phyloP scores from a whole-genome alignment of 176 grass and related monocot genomes.

The Microstegium vimineum region DNA sequence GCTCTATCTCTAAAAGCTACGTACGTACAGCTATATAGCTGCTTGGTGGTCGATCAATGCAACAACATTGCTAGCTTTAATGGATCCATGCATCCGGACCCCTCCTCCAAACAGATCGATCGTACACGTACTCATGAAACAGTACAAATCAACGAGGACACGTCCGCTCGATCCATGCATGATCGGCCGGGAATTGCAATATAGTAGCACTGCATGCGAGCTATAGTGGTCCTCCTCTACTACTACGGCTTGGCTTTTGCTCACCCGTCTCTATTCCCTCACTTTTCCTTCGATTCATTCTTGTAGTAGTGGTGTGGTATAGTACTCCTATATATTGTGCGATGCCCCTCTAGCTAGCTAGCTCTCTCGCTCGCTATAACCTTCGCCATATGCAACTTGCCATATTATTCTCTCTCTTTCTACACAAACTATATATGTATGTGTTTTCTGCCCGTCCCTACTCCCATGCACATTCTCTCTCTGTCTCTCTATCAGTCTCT shows the following conservation, averaged over 20 bases:
- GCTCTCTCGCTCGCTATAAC: background rate
- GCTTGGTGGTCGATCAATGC: background rate
- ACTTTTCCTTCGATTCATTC: background rate
- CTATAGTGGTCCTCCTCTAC: constrained; percentile 14
- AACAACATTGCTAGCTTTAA: background rate
- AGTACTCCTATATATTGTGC: background rate
- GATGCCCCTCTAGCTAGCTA: constrained; percentile 15
- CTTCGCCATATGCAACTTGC: constrained; percentile 33
- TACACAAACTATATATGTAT: background rate
- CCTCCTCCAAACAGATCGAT: background rate
- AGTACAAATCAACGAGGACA: constrained; percentile 8
- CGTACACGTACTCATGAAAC: background rate
- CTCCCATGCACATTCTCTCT: constrained; percentile 42
- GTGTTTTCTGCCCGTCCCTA: constrained; percentile 17
- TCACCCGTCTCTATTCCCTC: constrained; percentile 32
- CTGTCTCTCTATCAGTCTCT: background rate
- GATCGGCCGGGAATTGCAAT: background rate
- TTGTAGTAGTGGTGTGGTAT: background rate
- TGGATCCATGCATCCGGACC: background rate
- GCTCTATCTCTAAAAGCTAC: constrained; percentile 17
- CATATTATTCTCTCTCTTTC: background rate
- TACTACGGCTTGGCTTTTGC: background rate
- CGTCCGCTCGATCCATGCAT: constrained; percentile 12
- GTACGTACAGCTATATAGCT: background rate
- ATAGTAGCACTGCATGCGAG: background rate